phyloP scores from a whole-genome alignment of 345 rosid genomes.

The Heritiera fomes region DNA sequence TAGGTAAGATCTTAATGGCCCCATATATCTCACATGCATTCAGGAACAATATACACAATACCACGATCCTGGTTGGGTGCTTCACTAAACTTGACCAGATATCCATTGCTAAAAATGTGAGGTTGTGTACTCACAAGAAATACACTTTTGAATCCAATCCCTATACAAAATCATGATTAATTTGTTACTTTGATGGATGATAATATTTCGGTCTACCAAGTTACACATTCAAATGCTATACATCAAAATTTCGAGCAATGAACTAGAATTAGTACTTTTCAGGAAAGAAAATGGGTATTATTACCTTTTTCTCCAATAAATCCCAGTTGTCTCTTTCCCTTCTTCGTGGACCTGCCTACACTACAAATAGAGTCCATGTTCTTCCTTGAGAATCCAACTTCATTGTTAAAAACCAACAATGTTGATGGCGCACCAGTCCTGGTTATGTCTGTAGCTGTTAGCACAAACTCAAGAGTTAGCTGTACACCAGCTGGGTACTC shows the following conservation, averaged over 20 bases:
- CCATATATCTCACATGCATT: constrained; percentile 23
- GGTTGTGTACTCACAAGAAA: constrained; percentile 26
- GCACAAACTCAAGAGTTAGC: constrained; percentile 24
- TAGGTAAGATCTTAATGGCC: not conserved
- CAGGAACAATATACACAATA: constrained; percentile 28
- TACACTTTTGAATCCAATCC: constrained; percentile 29
- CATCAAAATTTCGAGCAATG: not conserved
- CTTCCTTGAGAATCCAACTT: constrained; percentile 19
- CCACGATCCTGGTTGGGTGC: constrained; percentile 6
- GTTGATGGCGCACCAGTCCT: constrained; percentile 27
- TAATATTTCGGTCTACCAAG: not conserved
- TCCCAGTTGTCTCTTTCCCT: constrained; percentile 10
- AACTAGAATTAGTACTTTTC: not conserved
- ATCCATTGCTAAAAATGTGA: constrained; percentile 25
- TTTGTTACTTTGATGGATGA: not conserved
- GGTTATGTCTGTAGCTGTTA: constrained; percentile 20
- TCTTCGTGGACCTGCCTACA: constrained; percentile 11
- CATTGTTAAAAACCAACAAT: constrained; percentile 24
- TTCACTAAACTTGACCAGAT: constrained; percentile 17
- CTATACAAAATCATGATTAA: not conserved
- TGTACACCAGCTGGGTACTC: constrained; percentile 19
- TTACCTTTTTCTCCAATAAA: constrained; percentile 26
- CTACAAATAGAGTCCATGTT: constrained; percentile 27
- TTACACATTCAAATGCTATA: not conserved
- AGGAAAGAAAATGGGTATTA: not conserved